These are phyloP conservation scores for Talaromyces marneffei DNA, from an alignment of 2,329 filamentous ascomycete species.

Conservation along the genomic window DNA sequence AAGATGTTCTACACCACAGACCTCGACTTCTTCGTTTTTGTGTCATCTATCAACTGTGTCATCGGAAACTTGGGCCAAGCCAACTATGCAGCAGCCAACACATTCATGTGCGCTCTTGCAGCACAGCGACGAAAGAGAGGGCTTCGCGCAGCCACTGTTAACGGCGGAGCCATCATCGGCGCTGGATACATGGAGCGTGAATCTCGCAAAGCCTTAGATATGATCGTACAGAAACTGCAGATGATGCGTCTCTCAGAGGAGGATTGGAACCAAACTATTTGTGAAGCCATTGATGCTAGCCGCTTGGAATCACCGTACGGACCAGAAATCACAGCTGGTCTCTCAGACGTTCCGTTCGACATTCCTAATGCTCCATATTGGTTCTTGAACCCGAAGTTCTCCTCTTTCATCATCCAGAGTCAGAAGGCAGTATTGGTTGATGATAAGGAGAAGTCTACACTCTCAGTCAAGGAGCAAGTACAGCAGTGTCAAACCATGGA, in stretches of 20 bases:
- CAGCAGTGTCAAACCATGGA: not conserved
- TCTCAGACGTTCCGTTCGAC: not conserved
- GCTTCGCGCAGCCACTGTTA: conserved; percentile 18
- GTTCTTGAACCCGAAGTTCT: not conserved
- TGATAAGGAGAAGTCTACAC: not conserved
- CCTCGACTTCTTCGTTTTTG: conserved; percentile 37
- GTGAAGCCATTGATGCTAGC: not conserved
- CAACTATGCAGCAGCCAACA: conserved; percentile 26
- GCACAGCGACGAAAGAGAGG: conserved; percentile 10
- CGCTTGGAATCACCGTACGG: not conserved
- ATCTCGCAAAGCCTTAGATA: not conserved
- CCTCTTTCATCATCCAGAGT: not conserved
- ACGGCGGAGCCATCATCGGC: conserved; percentile 25
- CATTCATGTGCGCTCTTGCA: conserved; percentile 18
- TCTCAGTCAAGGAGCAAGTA: not conserved
- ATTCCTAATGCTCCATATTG: not conserved
- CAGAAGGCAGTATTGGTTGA: not conserved
- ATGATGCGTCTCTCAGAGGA: not conserved
- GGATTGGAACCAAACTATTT: not conserved
- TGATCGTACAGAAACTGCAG: not conserved
- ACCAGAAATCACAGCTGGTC: not conserved
- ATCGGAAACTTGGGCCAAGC: conserved; percentile 34
- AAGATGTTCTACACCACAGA: conserved; percentile 17
- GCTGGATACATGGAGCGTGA: conserved; percentile 22
- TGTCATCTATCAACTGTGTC: conserved; percentile 26